Evolutionary conservation across 495 filamentous ascomycete species (phyloP).

Genomic region (Corynascus novoguineensis): DNA sequence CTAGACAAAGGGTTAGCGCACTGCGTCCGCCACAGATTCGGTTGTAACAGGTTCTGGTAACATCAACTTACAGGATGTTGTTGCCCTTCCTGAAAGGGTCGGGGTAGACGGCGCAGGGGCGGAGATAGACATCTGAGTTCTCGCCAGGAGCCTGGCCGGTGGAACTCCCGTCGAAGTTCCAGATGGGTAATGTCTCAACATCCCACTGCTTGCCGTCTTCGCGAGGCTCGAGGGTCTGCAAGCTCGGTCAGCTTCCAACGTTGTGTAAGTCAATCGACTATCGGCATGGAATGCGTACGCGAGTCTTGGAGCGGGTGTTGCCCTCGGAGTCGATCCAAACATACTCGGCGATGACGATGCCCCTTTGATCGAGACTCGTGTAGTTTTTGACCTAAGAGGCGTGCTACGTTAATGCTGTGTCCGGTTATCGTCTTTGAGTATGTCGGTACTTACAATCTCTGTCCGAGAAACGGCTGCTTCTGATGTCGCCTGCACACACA

Average conservation of each 20-base stretch:
- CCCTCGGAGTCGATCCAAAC: constrained; percentile 88
- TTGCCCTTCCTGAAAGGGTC: constrained; percentile 78
- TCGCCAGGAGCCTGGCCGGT: constrained; percentile 91
- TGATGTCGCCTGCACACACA: constrained; percentile 4
- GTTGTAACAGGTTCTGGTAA: constrained; percentile 33
- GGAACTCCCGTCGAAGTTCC: constrained; percentile 98
- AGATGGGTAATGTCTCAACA: constrained; percentile 80
- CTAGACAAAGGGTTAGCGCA: constrained; percentile 36
- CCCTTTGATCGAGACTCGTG: constrained; percentile 81
- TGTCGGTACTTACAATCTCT: constrained; percentile 7
- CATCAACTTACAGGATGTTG: constrained; percentile 73
- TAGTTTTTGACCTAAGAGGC: constrained; percentile 74
- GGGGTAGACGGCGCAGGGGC: constrained; percentile 79
- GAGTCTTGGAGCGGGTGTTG: constrained; percentile 81
- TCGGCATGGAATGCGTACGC: constrained; percentile 55
- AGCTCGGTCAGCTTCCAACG: constrained; percentile 18
- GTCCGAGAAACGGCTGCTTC: constrained; percentile 1
- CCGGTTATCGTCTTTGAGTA: not conserved
- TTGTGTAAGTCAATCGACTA: no score
- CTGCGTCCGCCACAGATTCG: constrained; percentile 33
- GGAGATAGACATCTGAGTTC: constrained; percentile 96
- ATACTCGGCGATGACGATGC: constrained; percentile 75
- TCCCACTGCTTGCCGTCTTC: constrained; percentile 44
- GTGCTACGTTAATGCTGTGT: not conserved
- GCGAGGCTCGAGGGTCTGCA: constrained; percentile 67